phyloP scores from a whole-genome alignment of 768 basidiomycete genomes.

The Tephrocybe sp. region DNA sequence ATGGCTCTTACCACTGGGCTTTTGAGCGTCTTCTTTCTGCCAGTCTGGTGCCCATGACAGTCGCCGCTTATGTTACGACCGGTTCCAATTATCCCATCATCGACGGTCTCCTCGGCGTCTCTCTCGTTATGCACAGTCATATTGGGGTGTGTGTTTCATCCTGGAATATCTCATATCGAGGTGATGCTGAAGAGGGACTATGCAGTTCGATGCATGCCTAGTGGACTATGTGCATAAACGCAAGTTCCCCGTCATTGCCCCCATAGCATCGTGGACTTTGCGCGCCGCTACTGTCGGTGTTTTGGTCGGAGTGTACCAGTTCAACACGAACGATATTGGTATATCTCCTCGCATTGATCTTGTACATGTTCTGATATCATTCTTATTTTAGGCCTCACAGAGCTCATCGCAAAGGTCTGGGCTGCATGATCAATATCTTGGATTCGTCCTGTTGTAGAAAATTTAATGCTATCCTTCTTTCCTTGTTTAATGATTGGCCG shows the following conservation, averaged over 20 bases:
- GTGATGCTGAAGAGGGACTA: neutral
- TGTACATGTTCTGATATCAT: neutral
- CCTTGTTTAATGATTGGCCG: neutral
- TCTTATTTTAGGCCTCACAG: constrained; percentile 66
- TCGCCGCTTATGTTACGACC: constrained; percentile 80
- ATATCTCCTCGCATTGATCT: constrained; percentile 36
- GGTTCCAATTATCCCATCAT: constrained; percentile 78
- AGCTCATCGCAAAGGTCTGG: constrained; percentile 84
- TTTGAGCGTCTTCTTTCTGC: constrained; percentile 94
- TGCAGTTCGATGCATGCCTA: constrained; percentile 81
- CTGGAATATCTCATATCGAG: neutral
- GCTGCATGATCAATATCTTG: constrained; percentile 48
- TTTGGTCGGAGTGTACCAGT: constrained; percentile 91
- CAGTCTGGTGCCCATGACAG: constrained; percentile 84
- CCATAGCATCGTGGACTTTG: constrained; percentile 70
- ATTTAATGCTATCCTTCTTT: constrained; percentile 1
- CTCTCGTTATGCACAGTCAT: constrained; percentile 92
- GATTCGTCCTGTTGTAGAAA: constrained; percentile 8
- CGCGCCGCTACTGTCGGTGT: constrained; percentile 77
- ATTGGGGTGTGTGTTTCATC: constrained; percentile 69
- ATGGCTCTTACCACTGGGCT: constrained; percentile 91
- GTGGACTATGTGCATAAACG: constrained; percentile 92
- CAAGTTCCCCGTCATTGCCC: constrained; percentile 88
- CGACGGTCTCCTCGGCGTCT: constrained; percentile 86
- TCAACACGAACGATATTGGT: constrained; percentile 99